These are phyloP conservation scores for Setaria viridis DNA, from an alignment of 202 grass and related monocot species.

Conservation along the genomic window DNA sequence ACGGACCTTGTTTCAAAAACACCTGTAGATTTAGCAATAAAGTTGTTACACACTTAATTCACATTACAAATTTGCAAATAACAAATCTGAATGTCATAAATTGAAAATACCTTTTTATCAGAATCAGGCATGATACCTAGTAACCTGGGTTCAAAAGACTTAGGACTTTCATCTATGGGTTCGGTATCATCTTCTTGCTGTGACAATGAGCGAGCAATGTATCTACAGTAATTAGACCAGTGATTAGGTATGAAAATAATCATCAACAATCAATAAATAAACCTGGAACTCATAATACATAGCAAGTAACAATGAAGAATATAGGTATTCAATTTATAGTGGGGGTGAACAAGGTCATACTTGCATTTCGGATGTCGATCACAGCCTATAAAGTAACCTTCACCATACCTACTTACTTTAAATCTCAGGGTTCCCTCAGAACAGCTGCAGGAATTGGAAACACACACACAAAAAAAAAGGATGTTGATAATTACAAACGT, in stretches of 20 bases:
- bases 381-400: constrained; percentile 96
- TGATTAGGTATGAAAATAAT: constrained; percentile 27
- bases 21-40: constrained; percentile 54
- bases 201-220: constrained; percentile 71
- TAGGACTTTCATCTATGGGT: constrained; percentile 47
- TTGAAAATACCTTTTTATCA: constrained; percentile 61
- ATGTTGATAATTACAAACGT: constrained; percentile 14
- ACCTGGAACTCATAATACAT: constrained; percentile 39
- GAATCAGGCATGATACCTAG: constrained; percentile 76
- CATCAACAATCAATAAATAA: constrained; percentile 35
- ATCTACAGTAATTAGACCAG: constrained; percentile 56
- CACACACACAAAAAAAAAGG: neutral
- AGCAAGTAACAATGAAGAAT: constrained; percentile 35
- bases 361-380: constrained; percentile 95
- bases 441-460: constrained; percentile 73
- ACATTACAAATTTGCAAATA: constrained; percentile 6
- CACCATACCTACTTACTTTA: constrained; percentile 87
- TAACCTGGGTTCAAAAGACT: constrained; percentile 61
- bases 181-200: constrained; percentile 70
- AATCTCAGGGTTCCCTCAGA: constrained; percentile 85
- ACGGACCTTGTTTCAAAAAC: constrained; percentile 89
- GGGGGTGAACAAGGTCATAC: constrained; percentile 55
- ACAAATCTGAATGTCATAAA: constrained; percentile 32
- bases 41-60: constrained; percentile 6
- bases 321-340: constrained; percentile 14